These are phyloP conservation scores for Thinopyrum elongatum DNA, from an alignment of 176 grass and related monocot genomes.

Conservation along the genomic window DNA sequence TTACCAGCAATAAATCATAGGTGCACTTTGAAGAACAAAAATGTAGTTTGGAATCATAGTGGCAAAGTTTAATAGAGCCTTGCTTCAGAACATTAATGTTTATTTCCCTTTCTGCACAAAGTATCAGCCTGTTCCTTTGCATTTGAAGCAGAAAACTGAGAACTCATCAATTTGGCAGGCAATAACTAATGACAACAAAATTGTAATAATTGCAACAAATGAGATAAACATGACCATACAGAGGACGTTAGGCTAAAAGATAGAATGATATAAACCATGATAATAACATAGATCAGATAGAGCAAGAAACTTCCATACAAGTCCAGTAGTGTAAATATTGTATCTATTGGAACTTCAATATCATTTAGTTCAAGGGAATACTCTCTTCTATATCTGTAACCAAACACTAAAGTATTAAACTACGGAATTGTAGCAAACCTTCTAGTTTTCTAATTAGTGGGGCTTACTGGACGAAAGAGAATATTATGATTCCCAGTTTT, in stretches of 20 bases:
- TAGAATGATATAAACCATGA: neutral
- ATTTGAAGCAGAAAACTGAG: neutral
- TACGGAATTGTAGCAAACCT: no score
- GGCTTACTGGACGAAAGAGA: conserved; percentile 10
- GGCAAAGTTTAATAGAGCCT: no score
- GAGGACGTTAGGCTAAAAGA: neutral
- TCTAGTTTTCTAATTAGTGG: neutral
- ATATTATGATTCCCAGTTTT: conserved; percentile 15
- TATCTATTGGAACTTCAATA: no score
- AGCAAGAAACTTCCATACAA: no score
- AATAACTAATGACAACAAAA: neutral
- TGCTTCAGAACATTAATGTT: no score
- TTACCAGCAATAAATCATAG: no score
- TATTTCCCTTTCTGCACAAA: neutral
- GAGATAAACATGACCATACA: neutral
- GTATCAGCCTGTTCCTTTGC: neutral
- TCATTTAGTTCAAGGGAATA: no score
- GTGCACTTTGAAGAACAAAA: no score
- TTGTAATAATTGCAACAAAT: neutral
- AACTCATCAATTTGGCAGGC: conserved; percentile 1
- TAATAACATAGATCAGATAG: neutral
- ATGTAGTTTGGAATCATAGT: no score
- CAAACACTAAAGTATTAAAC: no score
- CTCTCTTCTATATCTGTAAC: no score
- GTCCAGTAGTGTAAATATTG: no score